Conservation (phyloP, 2,329 filamentous ascomycete genomes). For the Talaromyces sp. region DNA sequence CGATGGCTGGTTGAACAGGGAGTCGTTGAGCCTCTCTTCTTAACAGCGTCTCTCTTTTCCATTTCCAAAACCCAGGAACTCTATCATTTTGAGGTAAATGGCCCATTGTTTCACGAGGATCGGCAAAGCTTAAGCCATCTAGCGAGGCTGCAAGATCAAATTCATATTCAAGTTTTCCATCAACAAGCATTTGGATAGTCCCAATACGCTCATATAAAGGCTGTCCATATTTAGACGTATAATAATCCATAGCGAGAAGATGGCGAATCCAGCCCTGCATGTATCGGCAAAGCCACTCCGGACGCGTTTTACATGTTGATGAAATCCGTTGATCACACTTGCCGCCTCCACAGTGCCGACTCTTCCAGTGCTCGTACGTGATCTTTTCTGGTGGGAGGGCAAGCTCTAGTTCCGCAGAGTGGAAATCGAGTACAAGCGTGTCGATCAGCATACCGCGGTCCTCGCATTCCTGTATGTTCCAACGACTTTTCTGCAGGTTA, state of each 20-base stretch:
- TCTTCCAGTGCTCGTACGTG: neutral
- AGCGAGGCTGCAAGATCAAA: slow-evolving; percentile 2
- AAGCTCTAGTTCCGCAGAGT: neutral
- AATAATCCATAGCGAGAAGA: slow-evolving; percentile 1
- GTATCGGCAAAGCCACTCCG: neutral
- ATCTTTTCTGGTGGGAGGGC: neutral
- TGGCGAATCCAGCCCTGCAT: neutral
- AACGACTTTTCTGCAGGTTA: neutral
- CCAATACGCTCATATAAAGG: slow-evolving; percentile 5
- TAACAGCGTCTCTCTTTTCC: slow-evolving; percentile 7
- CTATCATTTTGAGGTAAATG: neutral
- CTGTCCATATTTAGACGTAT: neutral
- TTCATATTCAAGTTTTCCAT: neutral
- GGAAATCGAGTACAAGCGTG: neutral
- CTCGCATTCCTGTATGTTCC: neutral
- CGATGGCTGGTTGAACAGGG: neutral
- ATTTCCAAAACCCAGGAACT: neutral
- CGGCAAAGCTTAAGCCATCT: neutral
- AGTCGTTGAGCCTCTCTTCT: neutral
- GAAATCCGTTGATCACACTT: neutral
- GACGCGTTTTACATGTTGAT: neutral
- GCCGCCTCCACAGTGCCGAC: neutral
- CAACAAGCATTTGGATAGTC: slow-evolving; percentile 1
- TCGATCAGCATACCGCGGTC: neutral
- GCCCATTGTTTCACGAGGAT: neutral